Evolutionary conservation across 2,329 filamentous ascomycete species (phyloP).

Genomic region (Thielaviopsis populi): DNA sequence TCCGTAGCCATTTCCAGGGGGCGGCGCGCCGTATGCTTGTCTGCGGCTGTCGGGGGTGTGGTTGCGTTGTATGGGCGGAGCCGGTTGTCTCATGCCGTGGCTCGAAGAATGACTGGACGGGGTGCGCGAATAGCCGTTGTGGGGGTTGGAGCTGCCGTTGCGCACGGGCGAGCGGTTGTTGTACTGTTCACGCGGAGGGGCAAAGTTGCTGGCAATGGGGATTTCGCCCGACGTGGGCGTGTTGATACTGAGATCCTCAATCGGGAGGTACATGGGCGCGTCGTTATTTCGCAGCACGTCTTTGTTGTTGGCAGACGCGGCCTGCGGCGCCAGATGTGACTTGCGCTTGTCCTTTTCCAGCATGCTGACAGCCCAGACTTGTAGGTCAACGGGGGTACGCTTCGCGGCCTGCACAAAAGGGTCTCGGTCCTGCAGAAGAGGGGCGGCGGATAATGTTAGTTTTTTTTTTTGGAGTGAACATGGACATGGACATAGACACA

Average conservation of each 20-base stretch:
- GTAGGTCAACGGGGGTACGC: slow-evolving; percentile 83
- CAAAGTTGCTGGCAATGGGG: slow-evolving; percentile 43
- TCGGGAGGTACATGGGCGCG: slow-evolving; percentile 35
- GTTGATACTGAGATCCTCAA: slow-evolving; percentile 32
- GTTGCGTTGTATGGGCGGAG: slow-evolving; percentile 43
- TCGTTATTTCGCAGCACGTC: slow-evolving; percentile 54
- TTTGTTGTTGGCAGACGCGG: slow-evolving; percentile 52
- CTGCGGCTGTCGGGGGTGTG: slow-evolving; percentile 37
- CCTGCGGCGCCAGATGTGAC: slow-evolving; percentile 71
- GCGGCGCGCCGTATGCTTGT: slow-evolving; percentile 30
- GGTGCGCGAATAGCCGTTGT: slow-evolving; percentile 1
- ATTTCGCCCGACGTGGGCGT: slow-evolving; percentile 62
- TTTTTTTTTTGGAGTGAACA: no score
- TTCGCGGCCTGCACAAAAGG: slow-evolving; percentile 93
- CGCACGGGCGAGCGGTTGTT: slow-evolving; percentile 37
- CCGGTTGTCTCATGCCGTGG: slow-evolving; percentile 14
- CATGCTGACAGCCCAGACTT: slow-evolving; percentile 84
- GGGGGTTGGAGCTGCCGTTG: slow-evolving; percentile 28
- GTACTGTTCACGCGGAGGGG: slow-evolving; percentile 30
- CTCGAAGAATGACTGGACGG: slow-evolving; percentile 9
- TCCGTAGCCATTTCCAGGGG: slow-evolving; percentile 15
- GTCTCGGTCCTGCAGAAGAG: slow-evolving; percentile 56
- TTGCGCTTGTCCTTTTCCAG: slow-evolving; percentile 94
- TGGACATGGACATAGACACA: no score
- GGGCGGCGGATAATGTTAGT: background rate